phyloP scores from a whole-genome alignment of 495 filamentous ascomycete species.

The Halenospora varia region DNA sequence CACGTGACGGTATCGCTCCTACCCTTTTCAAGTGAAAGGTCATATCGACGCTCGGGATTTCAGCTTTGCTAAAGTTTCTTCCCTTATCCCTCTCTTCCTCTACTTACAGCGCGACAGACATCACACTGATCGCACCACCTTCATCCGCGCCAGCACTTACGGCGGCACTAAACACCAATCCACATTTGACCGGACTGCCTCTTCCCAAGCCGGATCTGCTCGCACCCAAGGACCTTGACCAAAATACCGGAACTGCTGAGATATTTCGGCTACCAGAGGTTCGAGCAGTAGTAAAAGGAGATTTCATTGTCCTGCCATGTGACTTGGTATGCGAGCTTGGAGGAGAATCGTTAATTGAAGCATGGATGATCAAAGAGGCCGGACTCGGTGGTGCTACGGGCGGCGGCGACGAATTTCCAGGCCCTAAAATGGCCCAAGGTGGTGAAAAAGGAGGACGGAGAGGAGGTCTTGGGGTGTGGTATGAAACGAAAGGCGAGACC shows the following conservation, averaged over 20 bases:
- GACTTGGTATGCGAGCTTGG: conserved; percentile 90
- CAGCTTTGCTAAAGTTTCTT: too few relatives aligned
- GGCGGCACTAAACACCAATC: conserved; percentile 79
- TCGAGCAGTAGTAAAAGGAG: conserved; percentile 63
- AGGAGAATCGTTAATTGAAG: conserved; percentile 72
- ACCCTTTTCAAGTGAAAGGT: too few relatives aligned
- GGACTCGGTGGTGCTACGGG: conserved; percentile 46
- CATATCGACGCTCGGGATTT: too few relatives aligned
- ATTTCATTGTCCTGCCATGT: conserved; percentile 90
- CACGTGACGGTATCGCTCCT: too few relatives aligned
- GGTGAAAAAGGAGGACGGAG: conserved; percentile 54
- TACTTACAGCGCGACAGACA: conserved; percentile 48
- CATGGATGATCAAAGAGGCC: conserved; percentile 85
- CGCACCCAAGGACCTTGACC: conserved; percentile 64
- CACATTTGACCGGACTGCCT: conserved; percentile 77
- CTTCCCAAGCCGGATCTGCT: conserved; percentile 70
- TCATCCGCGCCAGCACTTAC: conserved; percentile 66
- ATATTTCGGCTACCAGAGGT: conserved; percentile 80
- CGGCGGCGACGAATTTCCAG: conserved; percentile 27
- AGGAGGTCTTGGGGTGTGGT: conserved; percentile 84
- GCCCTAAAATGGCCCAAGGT: conserved; percentile 37
- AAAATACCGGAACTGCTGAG: conserved; percentile 83
- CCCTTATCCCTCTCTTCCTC: too few relatives aligned
- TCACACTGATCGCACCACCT: conserved; percentile 78
- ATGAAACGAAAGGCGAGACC: conserved; percentile 68